Percentiles rank a stretch among this genome's conserved stretches.
These are phyloP conservation scores for Coemansia sp. DNA, from an alignment of 192 early-diverging fungal genomes.

Conservation along the genomic window DNA sequence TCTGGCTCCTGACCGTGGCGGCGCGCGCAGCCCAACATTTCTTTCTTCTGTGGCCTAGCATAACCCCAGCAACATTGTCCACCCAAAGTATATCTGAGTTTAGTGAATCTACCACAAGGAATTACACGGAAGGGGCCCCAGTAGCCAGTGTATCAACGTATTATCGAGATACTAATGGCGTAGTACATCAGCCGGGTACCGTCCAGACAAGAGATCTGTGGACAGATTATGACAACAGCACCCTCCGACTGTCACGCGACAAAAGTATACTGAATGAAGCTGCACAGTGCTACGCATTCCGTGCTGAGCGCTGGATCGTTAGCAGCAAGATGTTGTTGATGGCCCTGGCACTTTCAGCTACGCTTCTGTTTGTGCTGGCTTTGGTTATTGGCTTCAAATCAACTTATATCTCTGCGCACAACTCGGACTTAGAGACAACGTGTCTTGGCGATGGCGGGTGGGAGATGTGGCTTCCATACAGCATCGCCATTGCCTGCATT, in stretches of 20 bases:
- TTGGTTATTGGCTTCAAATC: constrained; percentile 10
- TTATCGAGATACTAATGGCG: not conserved
- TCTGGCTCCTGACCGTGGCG: constrained; percentile 25
- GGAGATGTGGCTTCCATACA: constrained; percentile 39
- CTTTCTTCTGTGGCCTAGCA: constrained; percentile 8
- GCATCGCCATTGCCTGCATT: constrained; percentile 13
- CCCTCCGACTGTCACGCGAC: constrained; percentile 1
- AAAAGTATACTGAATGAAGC: not conserved
- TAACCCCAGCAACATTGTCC: not conserved
- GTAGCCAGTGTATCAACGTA: constrained; percentile 4
- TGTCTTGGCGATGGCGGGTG: constrained; percentile 25
- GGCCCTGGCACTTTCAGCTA: constrained; percentile 6
- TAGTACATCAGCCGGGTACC: constrained; percentile 12
- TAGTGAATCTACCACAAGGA: not conserved
- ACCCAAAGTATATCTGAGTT: not conserved
- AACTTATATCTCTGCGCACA: not conserved
- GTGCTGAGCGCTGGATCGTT: constrained; percentile 1
- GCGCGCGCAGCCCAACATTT: constrained; percentile 27
- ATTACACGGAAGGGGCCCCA: not conserved
- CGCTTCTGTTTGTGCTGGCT: constrained; percentile 12
- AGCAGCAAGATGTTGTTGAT: constrained; percentile 10
- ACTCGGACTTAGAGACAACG: not conserved
- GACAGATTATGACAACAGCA: constrained; percentile 21
- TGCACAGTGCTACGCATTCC: not conserved
- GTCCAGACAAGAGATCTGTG: constrained; percentile 16